These are phyloP conservation scores for Penicillium simplicissimum DNA, from an alignment of 495 filamentous ascomycete genomes.

Conservation along the genomic window DNA sequence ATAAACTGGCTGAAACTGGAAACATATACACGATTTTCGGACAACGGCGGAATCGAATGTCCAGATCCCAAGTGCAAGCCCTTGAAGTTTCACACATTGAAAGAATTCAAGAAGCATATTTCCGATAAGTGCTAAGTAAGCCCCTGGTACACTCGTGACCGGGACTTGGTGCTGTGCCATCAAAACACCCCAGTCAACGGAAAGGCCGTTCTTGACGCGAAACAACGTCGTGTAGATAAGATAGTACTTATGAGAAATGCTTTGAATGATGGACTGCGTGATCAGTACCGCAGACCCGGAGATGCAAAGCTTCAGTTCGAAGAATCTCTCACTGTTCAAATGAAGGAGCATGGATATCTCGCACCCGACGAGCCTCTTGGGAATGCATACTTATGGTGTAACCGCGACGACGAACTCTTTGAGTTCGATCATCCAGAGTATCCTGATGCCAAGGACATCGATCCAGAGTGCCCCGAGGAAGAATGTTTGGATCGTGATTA, in stretches of 20 bases:
- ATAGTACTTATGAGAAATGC: neutral
- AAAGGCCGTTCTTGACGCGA: neutral
- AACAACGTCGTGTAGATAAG: conserved; percentile 1
- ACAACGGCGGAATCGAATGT: neutral
- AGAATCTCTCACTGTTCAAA: neutral
- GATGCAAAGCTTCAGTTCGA: neutral
- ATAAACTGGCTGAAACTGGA: neutral
- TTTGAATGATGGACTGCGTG: neutral
- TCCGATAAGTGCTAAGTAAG: neutral
- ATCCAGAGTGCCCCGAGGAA: neutral
- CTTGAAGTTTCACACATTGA: neutral
- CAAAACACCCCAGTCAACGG: neutral
- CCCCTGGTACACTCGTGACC: neutral
- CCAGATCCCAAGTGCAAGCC: neutral
- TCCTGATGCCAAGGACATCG: neutral
- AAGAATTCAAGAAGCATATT: neutral
- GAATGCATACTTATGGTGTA: neutral
- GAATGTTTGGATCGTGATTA: neutral
- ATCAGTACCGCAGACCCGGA: neutral
- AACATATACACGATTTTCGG: neutral
- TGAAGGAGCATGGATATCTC: conserved; percentile 3
- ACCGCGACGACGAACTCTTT: neutral
- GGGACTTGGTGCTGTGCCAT: neutral
- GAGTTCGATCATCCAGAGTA: neutral
- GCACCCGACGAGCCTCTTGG: neutral